Conservation (phyloP, 2,329 filamentous ascomycete genomes). For the Botrytis elliptica region DNA sequence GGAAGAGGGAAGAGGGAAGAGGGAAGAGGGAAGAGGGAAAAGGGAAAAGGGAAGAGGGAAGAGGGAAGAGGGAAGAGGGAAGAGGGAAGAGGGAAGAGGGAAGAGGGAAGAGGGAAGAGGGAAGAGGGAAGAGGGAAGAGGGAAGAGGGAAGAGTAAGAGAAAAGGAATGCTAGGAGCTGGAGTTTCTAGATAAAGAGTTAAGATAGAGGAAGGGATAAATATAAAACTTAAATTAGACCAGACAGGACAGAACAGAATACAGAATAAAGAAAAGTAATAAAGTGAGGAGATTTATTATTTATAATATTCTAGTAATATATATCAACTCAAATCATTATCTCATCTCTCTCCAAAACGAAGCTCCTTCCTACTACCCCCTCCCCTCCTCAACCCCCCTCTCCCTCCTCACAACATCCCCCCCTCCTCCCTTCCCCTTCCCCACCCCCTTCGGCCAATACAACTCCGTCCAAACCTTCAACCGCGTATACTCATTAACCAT, state of each 20-base stretch:
- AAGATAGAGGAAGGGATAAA: background rate
- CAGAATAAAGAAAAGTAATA: background rate
- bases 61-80: too few species aligned
- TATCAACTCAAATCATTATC: background rate
- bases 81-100: too few species aligned
- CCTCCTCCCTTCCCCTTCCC: background rate
- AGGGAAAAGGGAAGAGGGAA: too few species aligned
- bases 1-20: too few species aligned
- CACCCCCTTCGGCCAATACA: slow-evolving; percentile 1
- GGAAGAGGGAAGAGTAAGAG: too few species aligned
- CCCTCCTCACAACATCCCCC: background rate
- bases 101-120: too few species aligned
- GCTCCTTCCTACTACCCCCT: too few species aligned
- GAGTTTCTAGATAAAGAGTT: too few species aligned
- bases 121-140: too few species aligned
- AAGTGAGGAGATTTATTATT: background rate
- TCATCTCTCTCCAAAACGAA: background rate
- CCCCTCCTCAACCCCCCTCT: too few species aligned
- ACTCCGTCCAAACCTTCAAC: slow-evolving; percentile 12
- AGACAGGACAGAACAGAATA: fast-evolving
- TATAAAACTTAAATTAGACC: fast-evolving
- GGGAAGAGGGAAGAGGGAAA: too few species aligned
- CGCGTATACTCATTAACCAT: slow-evolving; percentile 1
- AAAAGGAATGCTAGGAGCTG: too few species aligned
- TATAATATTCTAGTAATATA: background rate